phyloP scores from a whole-genome alignment of 1,284 basidiomycete genomes.

The Puccinia polysora region DNA sequence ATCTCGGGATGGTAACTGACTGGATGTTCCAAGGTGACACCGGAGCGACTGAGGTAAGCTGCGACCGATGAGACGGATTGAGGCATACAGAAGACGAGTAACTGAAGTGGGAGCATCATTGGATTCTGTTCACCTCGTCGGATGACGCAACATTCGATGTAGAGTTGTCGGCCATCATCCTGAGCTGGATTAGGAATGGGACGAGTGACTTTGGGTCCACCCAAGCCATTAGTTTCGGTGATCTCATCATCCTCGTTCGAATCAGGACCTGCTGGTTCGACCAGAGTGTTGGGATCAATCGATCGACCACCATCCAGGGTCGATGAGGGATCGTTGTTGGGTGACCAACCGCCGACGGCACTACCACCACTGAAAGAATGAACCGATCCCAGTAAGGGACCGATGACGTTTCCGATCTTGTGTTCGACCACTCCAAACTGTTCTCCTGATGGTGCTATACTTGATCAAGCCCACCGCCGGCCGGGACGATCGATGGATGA shows the following conservation, averaged over 20 bases:
- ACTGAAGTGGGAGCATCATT: conserved; percentile 71
- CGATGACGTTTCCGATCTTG: conserved; percentile 69
- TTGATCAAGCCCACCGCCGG: too few species aligned
- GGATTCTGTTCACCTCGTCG: conserved; percentile 57
- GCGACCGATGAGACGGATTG: conserved; percentile 79
- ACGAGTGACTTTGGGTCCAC: conserved; percentile 60
- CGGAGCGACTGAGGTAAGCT: conserved; percentile 65
- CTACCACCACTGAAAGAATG: conserved; percentile 34
- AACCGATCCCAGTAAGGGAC: conserved; percentile 55
- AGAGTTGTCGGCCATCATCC: conserved; percentile 15
- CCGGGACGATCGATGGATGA: neutral
- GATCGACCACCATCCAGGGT: neutral
- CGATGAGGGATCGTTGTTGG: neutral
- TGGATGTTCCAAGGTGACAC: conserved; percentile 76
- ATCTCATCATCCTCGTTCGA: conserved; percentile 54
- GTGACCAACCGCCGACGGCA: conserved; percentile 32
- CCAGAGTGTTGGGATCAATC: conserved; percentile 55
- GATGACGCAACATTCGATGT: conserved; percentile 45
- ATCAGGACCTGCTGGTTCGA: conserved; percentile 47
- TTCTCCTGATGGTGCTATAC: conserved; percentile 56
- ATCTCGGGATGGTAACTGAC: conserved; percentile 59
- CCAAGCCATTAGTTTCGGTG: conserved; percentile 67
- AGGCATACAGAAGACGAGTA: conserved; percentile 86
- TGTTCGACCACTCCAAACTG: conserved; percentile 80
- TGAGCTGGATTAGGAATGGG: neutral